phyloP scores from a whole-genome alignment of 2,329 filamentous ascomycete species.

The Knoxdaviesia proteae region DNA sequence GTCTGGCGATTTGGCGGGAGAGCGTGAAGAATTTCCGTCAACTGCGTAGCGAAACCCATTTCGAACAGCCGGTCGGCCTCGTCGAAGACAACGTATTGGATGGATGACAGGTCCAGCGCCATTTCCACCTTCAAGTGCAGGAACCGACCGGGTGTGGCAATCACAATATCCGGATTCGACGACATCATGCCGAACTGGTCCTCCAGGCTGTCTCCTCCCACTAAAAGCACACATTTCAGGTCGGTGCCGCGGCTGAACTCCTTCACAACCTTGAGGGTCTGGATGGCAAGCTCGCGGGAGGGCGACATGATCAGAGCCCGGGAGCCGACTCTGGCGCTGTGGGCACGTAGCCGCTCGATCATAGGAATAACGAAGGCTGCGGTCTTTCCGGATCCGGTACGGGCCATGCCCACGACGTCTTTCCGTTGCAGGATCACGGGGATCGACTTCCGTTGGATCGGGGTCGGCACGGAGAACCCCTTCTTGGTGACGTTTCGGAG shows the following conservation, averaged over 20 bases:
- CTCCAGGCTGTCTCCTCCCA: slow-evolving; percentile 87
- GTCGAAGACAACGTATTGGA: slow-evolving; percentile 90
- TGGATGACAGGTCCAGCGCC: slow-evolving; percentile 72
- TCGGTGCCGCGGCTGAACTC: slow-evolving; percentile 82
- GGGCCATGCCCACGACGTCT: slow-evolving; percentile 97
- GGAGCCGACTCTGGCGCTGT: slow-evolving; percentile 70
- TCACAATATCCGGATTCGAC: slow-evolving; percentile 88
- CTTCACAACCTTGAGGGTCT: slow-evolving; percentile 91
- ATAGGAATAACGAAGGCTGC: slow-evolving; percentile 96
- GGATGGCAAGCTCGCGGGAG: slow-evolving; percentile 79
- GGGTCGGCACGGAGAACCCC: slow-evolving; percentile 88
- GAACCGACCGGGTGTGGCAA: slow-evolving; percentile 90
- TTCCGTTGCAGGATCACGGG: slow-evolving; percentile 73
- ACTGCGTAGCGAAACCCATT: slow-evolving; percentile 90
- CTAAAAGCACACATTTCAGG: slow-evolving; percentile 70
- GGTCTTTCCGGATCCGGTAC: slow-evolving; percentile 97
- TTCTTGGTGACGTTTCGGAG: slow-evolving; percentile 84
- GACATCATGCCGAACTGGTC: slow-evolving; percentile 90
- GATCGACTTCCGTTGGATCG: slow-evolving; percentile 93
- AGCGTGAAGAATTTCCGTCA: slow-evolving; percentile 81
- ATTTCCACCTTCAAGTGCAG: slow-evolving; percentile 95
- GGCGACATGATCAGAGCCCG: slow-evolving; percentile 79
- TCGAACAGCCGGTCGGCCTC: slow-evolving; percentile 94
- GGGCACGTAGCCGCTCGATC: slow-evolving; percentile 80
- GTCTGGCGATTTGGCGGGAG: slow-evolving; percentile 73